Evolutionary conservation across 176 grass and related monocot species (phyloP), one percentile per base, ranked within the genome.

Genomic region (Lolium rigidum): DNA sequence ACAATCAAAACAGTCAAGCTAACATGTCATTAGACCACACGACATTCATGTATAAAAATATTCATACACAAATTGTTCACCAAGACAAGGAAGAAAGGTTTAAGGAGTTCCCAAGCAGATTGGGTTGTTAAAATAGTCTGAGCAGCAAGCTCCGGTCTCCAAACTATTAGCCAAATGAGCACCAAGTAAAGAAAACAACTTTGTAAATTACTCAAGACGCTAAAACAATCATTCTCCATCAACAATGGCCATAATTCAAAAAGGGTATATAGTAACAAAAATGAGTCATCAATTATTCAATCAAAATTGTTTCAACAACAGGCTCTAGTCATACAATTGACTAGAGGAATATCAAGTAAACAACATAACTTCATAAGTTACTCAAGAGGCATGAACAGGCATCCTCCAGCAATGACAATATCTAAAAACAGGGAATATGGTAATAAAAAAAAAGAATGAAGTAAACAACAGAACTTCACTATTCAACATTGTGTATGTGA

Each of bases 281-380:
- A 51, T 21, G 1, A 18, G 58, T 60, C 26, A 28, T 66, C 59
- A 26, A 77, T 70, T 76, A 55, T 55, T 76, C 49, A 76, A 76
- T 20, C 49, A 76, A 76, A 55, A 55, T 76, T 76, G 74, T 76
- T 76, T 35, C 59, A 83, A 47, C 35, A 70, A 82, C 66, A 80
- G 21, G 11, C 26, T 52, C 80, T 74, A 80, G 76, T 39, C 38
- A 51, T 58, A 24, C 48, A 90, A 83, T 18, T 7, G 28, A 86
- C 61, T 61, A 52, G 52, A 77, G 22, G 10, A 50, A 61, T 16
- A 83, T 1, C 26, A 69, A 41, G 43, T 46, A 74, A 83, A 58
- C 21, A 84, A 18, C 8, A 64, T 22, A 81, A 88, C 49, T 24
- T 75, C 4, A 60, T 9, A 70, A 62, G 55, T 50, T 59, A 81